Conservation (phyloP, 2,329 filamentous ascomycete species). For the Sporothrix variecibatus region DNA sequence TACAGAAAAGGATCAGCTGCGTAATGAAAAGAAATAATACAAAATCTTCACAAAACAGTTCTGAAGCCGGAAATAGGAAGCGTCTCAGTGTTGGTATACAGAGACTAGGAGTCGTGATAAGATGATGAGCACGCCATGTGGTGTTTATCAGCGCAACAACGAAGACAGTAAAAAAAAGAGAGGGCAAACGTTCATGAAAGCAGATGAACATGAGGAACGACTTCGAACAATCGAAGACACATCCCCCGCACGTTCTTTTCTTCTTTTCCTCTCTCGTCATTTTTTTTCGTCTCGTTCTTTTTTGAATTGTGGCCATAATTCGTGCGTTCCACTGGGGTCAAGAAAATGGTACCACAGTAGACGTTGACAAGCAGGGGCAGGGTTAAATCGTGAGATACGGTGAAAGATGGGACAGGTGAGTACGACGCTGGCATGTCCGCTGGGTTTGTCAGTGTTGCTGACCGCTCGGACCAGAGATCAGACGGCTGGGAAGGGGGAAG, state of each 20-base stretch:
- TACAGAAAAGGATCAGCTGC: no score
- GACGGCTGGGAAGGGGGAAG: not conserved
- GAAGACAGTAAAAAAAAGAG: not conserved
- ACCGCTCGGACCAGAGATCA: constrained; percentile 16
- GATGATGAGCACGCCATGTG: not conserved
- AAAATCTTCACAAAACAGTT: not conserved
- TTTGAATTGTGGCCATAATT: not conserved
- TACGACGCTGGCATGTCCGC: constrained; percentile 1
- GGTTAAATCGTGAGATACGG: not conserved
- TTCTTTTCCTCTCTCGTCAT: not conserved
- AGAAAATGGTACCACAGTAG: not conserved
- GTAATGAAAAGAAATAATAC: not conserved
- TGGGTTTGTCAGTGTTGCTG: not conserved
- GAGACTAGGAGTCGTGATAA: not conserved
- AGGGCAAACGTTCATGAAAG: not conserved
- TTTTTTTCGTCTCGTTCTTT: not conserved
- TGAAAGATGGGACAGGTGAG: not conserved
- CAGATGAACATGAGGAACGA: not conserved
- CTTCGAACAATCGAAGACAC: not conserved
- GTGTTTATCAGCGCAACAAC: no score
- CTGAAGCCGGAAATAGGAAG: constrained; percentile 2
- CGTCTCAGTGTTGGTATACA: not conserved
- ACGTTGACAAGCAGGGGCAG: not conserved
- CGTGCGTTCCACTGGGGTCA: not conserved
- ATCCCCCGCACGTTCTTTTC: constrained; percentile 12